Base-by-base conservation (phyloP, 2,329 filamentous ascomycete genomes). In the Fonsecaea nubica region DNA sequence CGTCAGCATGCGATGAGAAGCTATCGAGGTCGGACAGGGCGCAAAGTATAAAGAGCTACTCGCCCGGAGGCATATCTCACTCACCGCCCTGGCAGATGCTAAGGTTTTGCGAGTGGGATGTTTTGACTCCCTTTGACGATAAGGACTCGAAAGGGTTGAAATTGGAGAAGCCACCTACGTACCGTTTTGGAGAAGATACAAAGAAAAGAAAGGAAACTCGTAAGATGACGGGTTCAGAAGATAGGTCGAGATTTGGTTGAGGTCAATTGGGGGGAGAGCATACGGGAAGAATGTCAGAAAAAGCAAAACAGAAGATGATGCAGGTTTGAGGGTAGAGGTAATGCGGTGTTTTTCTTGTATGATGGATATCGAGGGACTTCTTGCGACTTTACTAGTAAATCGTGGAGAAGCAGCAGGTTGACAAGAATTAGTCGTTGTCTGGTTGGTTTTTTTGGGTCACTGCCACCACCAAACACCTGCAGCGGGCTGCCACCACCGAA, bases 151-250 rank as follows among this genome's bases (percentile, higher is more conserved):
- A n/a, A 21, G 45, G 42, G 40, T 38, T 56, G 35, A 45, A 45
- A 53, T 66, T 63, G 66, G 63, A 63, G 63, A 66, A 63, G 57
- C 25, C 36, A 66, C 52, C 38, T 68, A 66, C 63, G 63, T 50
- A 50, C 45, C 45, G 45, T 45, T 36, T 63, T 65, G 66, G 63
- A 63, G 66, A 59, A 48, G 48, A 58, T 50, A 57, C 55, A 68
- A 60, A 57, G 54, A 58, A 42, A 56, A 54, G 50, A 61, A 48
- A 65, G 40, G 50, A 40, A 50, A 64, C 21, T 58, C 38, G 50
- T 30, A 15, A 54, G 45, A 50, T 50, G 12, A 50, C 45, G 21
- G 45, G 12, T 53, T 36, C 10, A 40, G 33, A 62, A 52, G 48
- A 45, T 56, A 50, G 52, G 21, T 32, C 13, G 52, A 62, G 32